phyloP scores from a whole-genome alignment of 495 filamentous ascomycete species.

The Tuber brumale region DNA sequence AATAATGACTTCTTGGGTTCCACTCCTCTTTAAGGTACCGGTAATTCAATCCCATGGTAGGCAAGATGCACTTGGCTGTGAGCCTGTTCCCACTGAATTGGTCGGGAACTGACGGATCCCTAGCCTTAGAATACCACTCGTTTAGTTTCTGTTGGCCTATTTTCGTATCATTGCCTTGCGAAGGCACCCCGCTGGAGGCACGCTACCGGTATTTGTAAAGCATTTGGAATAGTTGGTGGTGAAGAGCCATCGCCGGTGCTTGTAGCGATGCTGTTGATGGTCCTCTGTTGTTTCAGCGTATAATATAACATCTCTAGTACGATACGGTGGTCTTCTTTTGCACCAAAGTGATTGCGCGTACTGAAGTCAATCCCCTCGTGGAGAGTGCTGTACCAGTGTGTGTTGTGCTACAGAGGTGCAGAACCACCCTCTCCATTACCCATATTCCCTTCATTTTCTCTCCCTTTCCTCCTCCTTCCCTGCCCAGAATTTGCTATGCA shows the following conservation, averaged over 20 bases:
- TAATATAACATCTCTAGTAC: too few relatives aligned
- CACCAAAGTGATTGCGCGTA: background rate
- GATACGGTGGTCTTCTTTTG: background rate
- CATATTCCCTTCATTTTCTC: background rate
- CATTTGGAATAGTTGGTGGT: background rate
- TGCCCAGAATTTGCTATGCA: background rate
- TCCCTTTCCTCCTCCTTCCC: background rate
- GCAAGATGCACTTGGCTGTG: background rate
- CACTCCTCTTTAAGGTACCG: background rate
- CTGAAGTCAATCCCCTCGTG: background rate
- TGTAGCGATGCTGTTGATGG: background rate
- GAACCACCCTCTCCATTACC: background rate
- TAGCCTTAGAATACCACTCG: background rate
- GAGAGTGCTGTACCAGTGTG: background rate
- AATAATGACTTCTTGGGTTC: background rate
- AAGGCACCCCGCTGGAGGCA: background rate
- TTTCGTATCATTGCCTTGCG: background rate
- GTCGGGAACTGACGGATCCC: background rate
- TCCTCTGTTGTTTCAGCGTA: background rate
- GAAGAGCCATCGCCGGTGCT: background rate
- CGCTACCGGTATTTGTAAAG: background rate
- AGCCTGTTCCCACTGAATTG: background rate
- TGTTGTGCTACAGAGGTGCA: background rate
- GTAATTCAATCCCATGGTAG: background rate
- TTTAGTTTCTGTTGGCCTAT: background rate